Conservation (phyloP, 441 rosid species). For the Aquilaria agallochum region DNA sequence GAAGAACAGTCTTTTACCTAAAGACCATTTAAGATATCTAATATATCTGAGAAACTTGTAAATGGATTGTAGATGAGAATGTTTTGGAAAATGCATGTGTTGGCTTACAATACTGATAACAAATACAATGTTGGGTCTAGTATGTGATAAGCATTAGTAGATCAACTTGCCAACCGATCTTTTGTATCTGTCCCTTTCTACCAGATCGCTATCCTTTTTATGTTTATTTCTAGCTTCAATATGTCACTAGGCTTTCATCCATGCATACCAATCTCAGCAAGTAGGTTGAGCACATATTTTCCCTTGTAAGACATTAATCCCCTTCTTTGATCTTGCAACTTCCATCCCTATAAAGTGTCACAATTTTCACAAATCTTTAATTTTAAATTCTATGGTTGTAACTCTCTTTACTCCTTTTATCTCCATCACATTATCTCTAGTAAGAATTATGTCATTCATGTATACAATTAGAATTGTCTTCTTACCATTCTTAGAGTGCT, state of each 20-base stretch:
- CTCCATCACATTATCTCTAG: background rate
- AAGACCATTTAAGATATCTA: background rate
- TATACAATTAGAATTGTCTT: background rate
- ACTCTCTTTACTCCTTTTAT: background rate
- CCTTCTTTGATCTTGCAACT: background rate
- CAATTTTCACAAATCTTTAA: slow-evolving; percentile 1
- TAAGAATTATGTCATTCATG: slow-evolving; percentile 7
- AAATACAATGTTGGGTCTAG: background rate
- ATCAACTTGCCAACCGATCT: slow-evolving; percentile 3
- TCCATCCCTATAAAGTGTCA: slow-evolving; percentile 1
- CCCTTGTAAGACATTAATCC: background rate
- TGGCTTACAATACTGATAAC: background rate
- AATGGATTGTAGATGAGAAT: background rate
- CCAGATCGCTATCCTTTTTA: background rate
- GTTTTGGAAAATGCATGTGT: background rate
- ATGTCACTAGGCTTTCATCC: background rate
- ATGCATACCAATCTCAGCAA: background rate
- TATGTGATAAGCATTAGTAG: background rate
- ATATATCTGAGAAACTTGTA: background rate
- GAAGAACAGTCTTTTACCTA: background rate
- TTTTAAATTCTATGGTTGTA: background rate
- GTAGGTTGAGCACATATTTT: background rate
- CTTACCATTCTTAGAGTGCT: background rate
- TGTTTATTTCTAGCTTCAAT: background rate
- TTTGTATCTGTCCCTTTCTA: background rate